Evolutionary conservation across 176 grass and related monocot species (phyloP).

Genomic region (Pharus latifolius): DNA sequence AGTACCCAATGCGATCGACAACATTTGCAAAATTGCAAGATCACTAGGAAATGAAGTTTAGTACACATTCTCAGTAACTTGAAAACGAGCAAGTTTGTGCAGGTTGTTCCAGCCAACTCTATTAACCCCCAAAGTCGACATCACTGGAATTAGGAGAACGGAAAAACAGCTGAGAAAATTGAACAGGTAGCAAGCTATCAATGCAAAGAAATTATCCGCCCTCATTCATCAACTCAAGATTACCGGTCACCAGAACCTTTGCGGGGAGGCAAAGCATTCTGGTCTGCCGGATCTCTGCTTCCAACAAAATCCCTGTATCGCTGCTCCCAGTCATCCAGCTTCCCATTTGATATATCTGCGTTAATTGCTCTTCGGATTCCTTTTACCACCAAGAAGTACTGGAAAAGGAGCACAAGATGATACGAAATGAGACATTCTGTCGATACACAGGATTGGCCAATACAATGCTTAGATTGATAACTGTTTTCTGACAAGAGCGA

Average conservation of each 20-base stretch:
- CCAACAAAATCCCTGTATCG: slow-evolving; percentile 62
- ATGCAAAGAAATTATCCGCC: not conserved
- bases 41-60: slow-evolving; percentile 14
- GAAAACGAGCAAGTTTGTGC: slow-evolving; percentile 16
- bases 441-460: not conserved
- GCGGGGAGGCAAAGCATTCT: slow-evolving; percentile 7
- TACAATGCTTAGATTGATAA: not conserved
- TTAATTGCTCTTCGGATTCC: slow-evolving; percentile 54
- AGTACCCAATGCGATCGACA: slow-evolving; percentile 1
- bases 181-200: not conserved
- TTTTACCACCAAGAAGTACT: slow-evolving; percentile 87
- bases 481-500: not conserved
- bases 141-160: not conserved
- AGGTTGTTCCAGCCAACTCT: slow-evolving; percentile 27
- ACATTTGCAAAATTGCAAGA: slow-evolving; percentile 31
- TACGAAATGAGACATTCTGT: not conserved
- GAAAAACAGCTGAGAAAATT: not conserved
- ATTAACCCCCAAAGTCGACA: slow-evolving; percentile 8
- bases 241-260: slow-evolving; percentile 1
- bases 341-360: slow-evolving; percentile 47
- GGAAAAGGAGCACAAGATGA: slow-evolving; percentile 8
- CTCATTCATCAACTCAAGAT: slow-evolving; percentile 6
- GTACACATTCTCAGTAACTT: slow-evolving; percentile 15
- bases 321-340: slow-evolving; percentile 71
- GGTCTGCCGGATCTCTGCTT: slow-evolving; percentile 17